A percentile compares a stretch with the other conserved stretches of the same genome.
Conservation (phyloP, 2,329 filamentous ascomycete genomes). For the Blastomyces percursus region DNA sequence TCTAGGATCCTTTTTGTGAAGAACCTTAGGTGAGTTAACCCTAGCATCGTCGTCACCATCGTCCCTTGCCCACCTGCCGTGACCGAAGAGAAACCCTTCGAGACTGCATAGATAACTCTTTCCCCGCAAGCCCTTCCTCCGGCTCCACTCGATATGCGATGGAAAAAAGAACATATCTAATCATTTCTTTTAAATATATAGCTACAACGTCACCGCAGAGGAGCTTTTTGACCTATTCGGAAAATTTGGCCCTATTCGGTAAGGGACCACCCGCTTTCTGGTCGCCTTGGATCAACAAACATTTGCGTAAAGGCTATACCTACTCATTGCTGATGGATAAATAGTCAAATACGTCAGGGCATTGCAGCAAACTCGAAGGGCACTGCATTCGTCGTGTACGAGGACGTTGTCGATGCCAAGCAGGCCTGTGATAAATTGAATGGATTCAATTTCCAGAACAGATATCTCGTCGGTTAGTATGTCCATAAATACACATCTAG, state of each 20-base stretch:
- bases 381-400: slow-evolving; percentile 98
- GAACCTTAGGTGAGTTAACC: slow-evolving; percentile 76
- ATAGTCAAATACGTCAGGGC: slow-evolving; percentile 97
- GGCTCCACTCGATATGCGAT: background rate
- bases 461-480: slow-evolving; percentile 87
- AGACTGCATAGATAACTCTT: background rate
- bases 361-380: slow-evolving; percentile 97
- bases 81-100: background rate
- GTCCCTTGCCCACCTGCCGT: background rate
- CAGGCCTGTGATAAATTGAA: slow-evolving; percentile 98
- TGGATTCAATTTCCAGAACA: slow-evolving; percentile 99
- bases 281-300: background rate
- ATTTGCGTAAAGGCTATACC: slow-evolving; percentile 7
- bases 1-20: slow-evolving; percentile 97
- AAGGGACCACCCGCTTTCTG: slow-evolving; percentile 31
- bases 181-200: slow-evolving; percentile 26
- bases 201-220: slow-evolving; percentile 98
- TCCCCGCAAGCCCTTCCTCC: background rate
- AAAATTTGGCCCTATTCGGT: slow-evolving; percentile 93
- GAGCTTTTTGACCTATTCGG: slow-evolving; percentile 98
- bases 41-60: slow-evolving; percentile 7
- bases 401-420: slow-evolving; percentile 98
- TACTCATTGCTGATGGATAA: slow-evolving; percentile 9
- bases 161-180: background rate
- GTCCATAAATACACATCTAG: background rate